Evolutionary conservation across 371 early-diverging fungal species (phyloP).

Genomic region (Catenaria anguillulae): DNA sequence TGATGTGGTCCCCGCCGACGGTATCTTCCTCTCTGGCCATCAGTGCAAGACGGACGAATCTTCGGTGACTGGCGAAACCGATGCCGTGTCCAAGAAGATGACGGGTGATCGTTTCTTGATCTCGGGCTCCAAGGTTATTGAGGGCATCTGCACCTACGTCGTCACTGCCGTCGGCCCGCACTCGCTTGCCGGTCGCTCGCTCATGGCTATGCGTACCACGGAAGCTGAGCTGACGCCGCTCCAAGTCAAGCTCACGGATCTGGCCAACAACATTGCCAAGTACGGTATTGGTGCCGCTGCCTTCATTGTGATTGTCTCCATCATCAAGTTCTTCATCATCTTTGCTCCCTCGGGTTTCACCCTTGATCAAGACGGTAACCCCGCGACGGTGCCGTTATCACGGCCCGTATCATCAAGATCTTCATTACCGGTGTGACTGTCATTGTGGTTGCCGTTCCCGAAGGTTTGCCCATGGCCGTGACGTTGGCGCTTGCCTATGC

Average conservation of each 20-base stretch:
- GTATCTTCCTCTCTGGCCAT: constrained; percentile 58
- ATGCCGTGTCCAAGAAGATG: constrained; percentile 59
- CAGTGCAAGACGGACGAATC: constrained; percentile 80
- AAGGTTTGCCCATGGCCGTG: constrained; percentile 95
- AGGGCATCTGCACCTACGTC: constrained; percentile 69
- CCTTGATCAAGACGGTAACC: not conserved
- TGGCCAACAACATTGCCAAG: constrained; percentile 87
- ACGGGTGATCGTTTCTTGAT: constrained; percentile 67
- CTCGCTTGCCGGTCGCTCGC: constrained; percentile 46
- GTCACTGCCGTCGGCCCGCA: constrained; percentile 73
- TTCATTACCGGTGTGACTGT: constrained; percentile 47
- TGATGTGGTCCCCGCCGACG: constrained; percentile 82
- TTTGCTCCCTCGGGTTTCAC: constrained; percentile 23
- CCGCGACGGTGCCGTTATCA: constrained; percentile 31
- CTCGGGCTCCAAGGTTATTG: constrained; percentile 76
- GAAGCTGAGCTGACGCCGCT: constrained; percentile 76
- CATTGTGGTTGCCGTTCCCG: constrained; percentile 94
- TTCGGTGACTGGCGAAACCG: constrained; percentile 81
- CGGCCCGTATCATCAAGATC: constrained; percentile 54
- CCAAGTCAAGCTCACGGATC: constrained; percentile 63
- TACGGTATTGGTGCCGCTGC: constrained; percentile 67
- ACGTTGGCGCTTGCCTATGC: constrained; percentile 91
- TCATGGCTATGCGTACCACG: constrained; percentile 66
- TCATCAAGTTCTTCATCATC: constrained; percentile 62
- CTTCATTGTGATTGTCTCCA: constrained; percentile 56